Percentiles rank a stretch among this genome's conserved stretches.
These are phyloP conservation scores for Chloropicon primus DNA, from an alignment of 139 green algal genomes.

Conservation along the genomic window DNA sequence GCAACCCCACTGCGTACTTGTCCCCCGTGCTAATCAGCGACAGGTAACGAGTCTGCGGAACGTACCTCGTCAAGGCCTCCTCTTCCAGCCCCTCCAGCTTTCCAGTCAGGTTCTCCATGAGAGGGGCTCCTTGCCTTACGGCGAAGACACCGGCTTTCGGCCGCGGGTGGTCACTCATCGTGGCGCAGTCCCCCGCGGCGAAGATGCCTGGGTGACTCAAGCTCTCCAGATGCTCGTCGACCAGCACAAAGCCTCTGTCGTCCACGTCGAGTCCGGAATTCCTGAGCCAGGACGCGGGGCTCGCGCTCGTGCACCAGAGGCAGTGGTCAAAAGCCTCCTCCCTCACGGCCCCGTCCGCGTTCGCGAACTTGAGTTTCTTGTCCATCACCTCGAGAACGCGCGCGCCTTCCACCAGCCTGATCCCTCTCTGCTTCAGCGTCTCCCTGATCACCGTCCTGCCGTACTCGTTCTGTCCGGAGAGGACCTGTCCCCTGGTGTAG, in stretches of 20 bases:
- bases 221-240: conserved; percentile 40
- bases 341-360: conserved; percentile 14
- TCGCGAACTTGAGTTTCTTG: conserved; percentile 22
- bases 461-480: neutral
- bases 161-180: conserved; percentile 39
- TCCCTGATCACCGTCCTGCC: conserved; percentile 20
- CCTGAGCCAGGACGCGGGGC: conserved; percentile 21
- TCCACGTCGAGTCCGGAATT: conserved; percentile 20
- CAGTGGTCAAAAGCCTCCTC: conserved; percentile 59
- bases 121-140: conserved; percentile 63
- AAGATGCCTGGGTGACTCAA: conserved; percentile 60
- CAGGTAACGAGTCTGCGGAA: conserved; percentile 66
- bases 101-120: conserved; percentile 71
- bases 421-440: conserved; percentile 24
- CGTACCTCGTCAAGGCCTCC: conserved; percentile 48
- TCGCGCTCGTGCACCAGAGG: conserved; percentile 89
- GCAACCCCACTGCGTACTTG: conserved; percentile 21
- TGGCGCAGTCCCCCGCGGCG: conserved; percentile 61
- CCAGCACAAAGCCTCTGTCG: conserved; percentile 60
- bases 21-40: conserved; percentile 59
- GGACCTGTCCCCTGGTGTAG: neutral
- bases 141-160: conserved; percentile 97
- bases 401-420: conserved; percentile 20
- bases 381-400: conserved; percentile 23
- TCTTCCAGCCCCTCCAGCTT: conserved; percentile 26